These are phyloP conservation scores for Raffaelea arxii DNA, from an alignment of 2,329 filamentous ascomycete genomes.

Conservation along the genomic window DNA sequence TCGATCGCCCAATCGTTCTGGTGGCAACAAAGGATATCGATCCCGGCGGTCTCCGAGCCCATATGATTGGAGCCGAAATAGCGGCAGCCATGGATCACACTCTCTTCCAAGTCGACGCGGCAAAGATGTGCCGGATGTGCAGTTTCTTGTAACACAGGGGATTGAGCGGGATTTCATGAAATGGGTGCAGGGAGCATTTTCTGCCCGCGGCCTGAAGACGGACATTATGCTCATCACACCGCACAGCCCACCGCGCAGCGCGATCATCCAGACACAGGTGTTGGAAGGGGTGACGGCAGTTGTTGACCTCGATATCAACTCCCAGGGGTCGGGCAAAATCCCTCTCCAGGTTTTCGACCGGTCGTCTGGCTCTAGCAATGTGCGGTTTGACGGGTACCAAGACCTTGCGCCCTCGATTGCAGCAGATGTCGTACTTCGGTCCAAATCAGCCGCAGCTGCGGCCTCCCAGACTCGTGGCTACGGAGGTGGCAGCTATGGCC, in stretches of 20 bases:
- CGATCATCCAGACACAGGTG: constrained; percentile 76
- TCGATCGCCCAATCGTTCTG: constrained; percentile 44
- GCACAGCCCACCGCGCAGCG: constrained; percentile 58
- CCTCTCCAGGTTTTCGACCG: constrained; percentile 80
- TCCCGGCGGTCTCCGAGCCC: constrained; percentile 61
- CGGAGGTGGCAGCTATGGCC: constrained; percentile 10
- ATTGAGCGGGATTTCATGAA: constrained; percentile 69
- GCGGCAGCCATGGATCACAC: constrained; percentile 38
- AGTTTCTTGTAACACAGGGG: constrained; percentile 73
- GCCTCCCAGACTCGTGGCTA: constrained; percentile 20
- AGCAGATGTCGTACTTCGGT: constrained; percentile 68
- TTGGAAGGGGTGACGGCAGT: constrained; percentile 83
- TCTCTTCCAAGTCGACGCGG: constrained; percentile 44
- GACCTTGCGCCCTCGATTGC: constrained; percentile 70
- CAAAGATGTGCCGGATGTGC: constrained; percentile 75
- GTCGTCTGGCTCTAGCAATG: constrained; percentile 59
- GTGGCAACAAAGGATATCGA: constrained; percentile 44
- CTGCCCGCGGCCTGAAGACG: constrained; percentile 58
- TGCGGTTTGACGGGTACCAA: constrained; percentile 80
- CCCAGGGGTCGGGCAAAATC: constrained; percentile 64
- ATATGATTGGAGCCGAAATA: constrained; percentile 36
- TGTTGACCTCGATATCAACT: constrained; percentile 60
- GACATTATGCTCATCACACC: constrained; percentile 74
- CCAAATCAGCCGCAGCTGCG: constrained; percentile 37
- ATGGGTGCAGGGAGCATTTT: constrained; percentile 73